phyloP scores from a whole-genome alignment of 2,329 filamentous ascomycete genomes.

The Exophiala alcalophila region DNA sequence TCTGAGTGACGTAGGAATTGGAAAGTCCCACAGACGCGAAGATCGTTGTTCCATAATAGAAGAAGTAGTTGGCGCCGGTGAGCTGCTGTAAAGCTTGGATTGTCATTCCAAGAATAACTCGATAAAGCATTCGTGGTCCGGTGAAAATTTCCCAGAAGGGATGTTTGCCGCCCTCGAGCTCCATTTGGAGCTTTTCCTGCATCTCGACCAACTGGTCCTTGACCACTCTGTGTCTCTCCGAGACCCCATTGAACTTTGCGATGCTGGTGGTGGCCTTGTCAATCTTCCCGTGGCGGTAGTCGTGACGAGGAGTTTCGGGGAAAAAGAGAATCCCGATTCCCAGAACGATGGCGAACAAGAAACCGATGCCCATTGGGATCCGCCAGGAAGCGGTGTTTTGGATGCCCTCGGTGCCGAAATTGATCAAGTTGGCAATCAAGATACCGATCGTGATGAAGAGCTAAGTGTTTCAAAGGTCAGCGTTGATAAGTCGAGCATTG shows the following conservation, averaged over 20 bases:
- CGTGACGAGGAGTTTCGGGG: slow-evolving; percentile 56
- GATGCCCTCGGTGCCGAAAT: slow-evolving; percentile 45
- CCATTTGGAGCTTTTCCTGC: slow-evolving; percentile 54
- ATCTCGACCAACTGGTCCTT: slow-evolving; percentile 55
- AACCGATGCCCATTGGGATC: slow-evolving; percentile 55
- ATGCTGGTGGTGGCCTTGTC: slow-evolving; percentile 52
- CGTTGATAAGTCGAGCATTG: neutral
- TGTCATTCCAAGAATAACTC: slow-evolving; percentile 41
- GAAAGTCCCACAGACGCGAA: slow-evolving; percentile 64
- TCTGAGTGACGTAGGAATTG: slow-evolving; percentile 64
- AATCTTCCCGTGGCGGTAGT: slow-evolving; percentile 53
- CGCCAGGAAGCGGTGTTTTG: slow-evolving; percentile 47
- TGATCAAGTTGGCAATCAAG: slow-evolving; percentile 49
- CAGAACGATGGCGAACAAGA: slow-evolving; percentile 55
- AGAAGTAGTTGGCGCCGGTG: slow-evolving; percentile 46
- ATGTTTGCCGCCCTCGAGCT: slow-evolving; percentile 40
- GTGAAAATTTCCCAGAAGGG: slow-evolving; percentile 40
- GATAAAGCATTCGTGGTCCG: slow-evolving; percentile 44
- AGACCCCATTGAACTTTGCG: slow-evolving; percentile 54
- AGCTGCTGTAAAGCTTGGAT: slow-evolving; percentile 46
- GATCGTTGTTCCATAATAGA: slow-evolving; percentile 63
- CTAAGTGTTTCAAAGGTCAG: slow-evolving; percentile 8
- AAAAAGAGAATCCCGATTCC: slow-evolving; percentile 53
- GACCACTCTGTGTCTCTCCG: slow-evolving; percentile 52
- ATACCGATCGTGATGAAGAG: slow-evolving; percentile 52